Percentiles rank a stretch among this genome's conserved stretches.
phyloP scores from a whole-genome alignment of 2,329 filamentous ascomycete species.

The Pseudocercospora fijiensis region DNA sequence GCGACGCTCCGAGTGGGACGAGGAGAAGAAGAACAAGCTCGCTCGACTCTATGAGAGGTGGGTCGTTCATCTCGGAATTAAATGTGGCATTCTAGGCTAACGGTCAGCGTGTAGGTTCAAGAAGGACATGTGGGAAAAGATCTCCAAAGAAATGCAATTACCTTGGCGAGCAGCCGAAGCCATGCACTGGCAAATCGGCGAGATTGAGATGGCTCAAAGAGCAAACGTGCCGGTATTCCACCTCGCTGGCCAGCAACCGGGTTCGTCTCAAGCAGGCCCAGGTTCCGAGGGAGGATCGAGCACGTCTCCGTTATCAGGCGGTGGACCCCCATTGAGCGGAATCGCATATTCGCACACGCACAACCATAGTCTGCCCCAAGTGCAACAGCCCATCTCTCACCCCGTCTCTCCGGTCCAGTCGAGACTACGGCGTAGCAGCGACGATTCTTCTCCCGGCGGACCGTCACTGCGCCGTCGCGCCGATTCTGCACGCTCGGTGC shows the following conservation, averaged over 20 bases:
- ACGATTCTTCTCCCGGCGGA: conserved; percentile 28
- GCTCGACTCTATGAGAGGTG: conserved; percentile 94
- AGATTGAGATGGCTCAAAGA: conserved; percentile 87
- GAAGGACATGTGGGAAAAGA: conserved; percentile 94
- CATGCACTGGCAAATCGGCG: conserved; percentile 97
- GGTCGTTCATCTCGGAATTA: conserved; percentile 33
- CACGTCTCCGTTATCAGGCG: conserved; percentile 31
- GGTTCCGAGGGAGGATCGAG: conserved; percentile 28
- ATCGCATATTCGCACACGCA: conserved; percentile 34
- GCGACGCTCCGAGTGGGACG: conserved; percentile 89
- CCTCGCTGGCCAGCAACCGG: conserved; percentile 39
- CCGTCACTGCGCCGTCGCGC: conserved; percentile 30
- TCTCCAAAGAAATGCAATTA: conserved; percentile 90
- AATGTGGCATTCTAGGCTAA: conserved; percentile 13
- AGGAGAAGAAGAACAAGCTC: conserved; percentile 95
- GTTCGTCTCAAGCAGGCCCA: conserved; percentile 23
- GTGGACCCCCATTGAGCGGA: conserved; percentile 12
- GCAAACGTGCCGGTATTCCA: conserved; percentile 86
- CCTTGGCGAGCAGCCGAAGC: conserved; percentile 95
- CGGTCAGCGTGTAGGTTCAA: conserved; percentile 71
- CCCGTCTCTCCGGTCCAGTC: conserved; percentile 33
- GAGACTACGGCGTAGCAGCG: conserved; percentile 32
- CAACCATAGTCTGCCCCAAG: conserved; percentile 38
- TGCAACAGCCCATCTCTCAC: conserved; percentile 29
- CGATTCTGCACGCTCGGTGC: conserved; percentile 36